Conservation (phyloP, 1,284 basidiomycete genomes). For the Ganoderma lucidum region DNA sequence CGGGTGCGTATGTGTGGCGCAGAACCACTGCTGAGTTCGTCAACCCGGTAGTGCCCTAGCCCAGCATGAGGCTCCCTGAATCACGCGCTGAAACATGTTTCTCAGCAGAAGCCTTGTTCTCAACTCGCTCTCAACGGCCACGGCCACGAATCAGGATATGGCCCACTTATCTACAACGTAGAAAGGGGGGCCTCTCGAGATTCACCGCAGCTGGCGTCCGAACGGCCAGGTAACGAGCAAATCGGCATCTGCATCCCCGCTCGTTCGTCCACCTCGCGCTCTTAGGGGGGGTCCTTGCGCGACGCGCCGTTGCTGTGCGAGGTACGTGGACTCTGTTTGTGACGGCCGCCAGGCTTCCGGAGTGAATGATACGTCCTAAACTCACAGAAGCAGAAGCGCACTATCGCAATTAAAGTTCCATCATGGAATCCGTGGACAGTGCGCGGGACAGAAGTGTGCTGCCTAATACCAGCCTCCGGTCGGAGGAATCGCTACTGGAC, state of each 20-base stretch:
- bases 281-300: neutral
- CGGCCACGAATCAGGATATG: neutral
- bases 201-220: neutral
- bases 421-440: neutral
- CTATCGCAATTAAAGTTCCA: neutral
- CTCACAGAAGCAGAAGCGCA: neutral
- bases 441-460: neutral
- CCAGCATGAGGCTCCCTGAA: neutral
- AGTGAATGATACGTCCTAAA: neutral
- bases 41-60: neutral
- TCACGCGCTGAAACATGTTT: neutral
- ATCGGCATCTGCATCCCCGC: neutral
- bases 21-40: neutral
- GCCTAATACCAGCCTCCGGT: neutral
- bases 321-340: slow-evolving; percentile 1
- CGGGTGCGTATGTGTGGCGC: neutral
- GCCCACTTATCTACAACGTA: neutral
- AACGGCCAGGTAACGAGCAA: neutral
- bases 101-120: neutral
- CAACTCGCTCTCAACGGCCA: neutral
- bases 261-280: neutral
- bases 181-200: neutral
- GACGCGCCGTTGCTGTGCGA: neutral
- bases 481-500: neutral
- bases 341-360: neutral